Percentiles rank a stretch among this genome's conserved stretches.
phyloP scores from a whole-genome alignment of 2,329 filamentous ascomycete genomes.

The Pezicula carpinea region DNA sequence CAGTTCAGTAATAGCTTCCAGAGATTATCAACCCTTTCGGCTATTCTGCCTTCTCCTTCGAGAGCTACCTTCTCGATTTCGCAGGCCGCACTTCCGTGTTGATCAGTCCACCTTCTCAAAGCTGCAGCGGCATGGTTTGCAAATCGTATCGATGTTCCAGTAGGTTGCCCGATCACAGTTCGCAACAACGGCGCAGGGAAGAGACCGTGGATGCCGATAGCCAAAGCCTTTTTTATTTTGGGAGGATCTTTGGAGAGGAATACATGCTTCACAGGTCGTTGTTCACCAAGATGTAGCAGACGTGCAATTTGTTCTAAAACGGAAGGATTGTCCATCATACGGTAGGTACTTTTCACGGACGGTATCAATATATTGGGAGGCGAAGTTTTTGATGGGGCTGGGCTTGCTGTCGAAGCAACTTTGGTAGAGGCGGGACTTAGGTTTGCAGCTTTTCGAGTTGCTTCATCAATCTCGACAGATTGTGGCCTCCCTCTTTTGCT shows the following conservation, averaged over 20 bases:
- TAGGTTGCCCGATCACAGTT: constrained; percentile 90
- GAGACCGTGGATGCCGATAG: constrained; percentile 91
- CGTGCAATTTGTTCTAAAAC: constrained; percentile 62
- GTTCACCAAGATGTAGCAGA: constrained; percentile 51
- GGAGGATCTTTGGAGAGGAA: constrained; percentile 64
- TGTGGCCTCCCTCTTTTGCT: constrained; percentile 20
- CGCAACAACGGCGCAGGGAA: constrained; percentile 85
- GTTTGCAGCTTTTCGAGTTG: constrained; percentile 9
- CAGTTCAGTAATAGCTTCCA: constrained; percentile 95
- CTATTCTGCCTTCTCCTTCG: constrained; percentile 90
- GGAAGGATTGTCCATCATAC: constrained; percentile 61
- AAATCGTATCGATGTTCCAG: constrained; percentile 90
- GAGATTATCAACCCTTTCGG: constrained; percentile 81
- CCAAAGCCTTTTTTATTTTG: constrained; percentile 78
- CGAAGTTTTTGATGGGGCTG: constrained; percentile 24
- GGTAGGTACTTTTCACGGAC: constrained; percentile 65
- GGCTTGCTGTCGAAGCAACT: constrained; percentile 11
- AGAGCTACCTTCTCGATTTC: constrained; percentile 92
- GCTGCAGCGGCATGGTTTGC: constrained; percentile 80
- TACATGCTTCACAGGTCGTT: constrained; percentile 63
- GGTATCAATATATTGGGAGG: constrained; percentile 64
- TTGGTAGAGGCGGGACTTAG: constrained; percentile 13
- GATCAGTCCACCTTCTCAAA: constrained; percentile 77
- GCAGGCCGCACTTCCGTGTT: constrained; percentile 65
- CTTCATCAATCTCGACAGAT: constrained; percentile 19